Base-by-base conservation (phyloP, 176 grass and related monocot species). In the Avena atlantica region DNA sequence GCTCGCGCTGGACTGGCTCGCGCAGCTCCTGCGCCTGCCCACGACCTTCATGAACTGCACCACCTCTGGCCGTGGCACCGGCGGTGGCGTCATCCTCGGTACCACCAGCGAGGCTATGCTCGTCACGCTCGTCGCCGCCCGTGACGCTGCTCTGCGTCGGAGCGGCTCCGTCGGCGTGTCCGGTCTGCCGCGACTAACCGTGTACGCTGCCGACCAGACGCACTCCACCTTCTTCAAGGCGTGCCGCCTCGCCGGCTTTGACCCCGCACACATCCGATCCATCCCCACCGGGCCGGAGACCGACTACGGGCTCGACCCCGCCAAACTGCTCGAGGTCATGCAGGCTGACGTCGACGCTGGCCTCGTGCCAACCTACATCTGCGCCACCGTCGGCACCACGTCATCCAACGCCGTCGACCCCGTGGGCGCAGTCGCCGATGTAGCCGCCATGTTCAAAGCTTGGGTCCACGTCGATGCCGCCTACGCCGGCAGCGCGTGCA, bases 211-310 rank as follows among this genome's bases (percentile, higher is more conserved):
- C 12, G 71, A 74, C 21, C 71, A 74, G 6, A 74, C 71, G 1
- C 71, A 74, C 45, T 74, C 71, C 71, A 74, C 71, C 12, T 74
- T 74, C 71, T 74, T 74, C 45, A 74, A 51, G 71, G 71, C 71
- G 2, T 74, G 71, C 4, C 71, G 71, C 21, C 71, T 74, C n/a
- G 71, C 71, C 1, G 71, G 71, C 0, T 74, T 74, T 2, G 71
- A 74, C 45, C 71, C 71, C 0, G 71, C 71, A 0, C 48, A 74
- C 12, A 74, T 74, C 21, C 45, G 71, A 1, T 74, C 71, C 45
- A 51, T 74, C 71, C 71, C 71, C 13, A 74, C 71, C 20, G 71
- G 45, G 6, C 71, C 45, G 1, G 71, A 74, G 23, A 74, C 71
- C 6, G 12, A 74, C 21, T 74, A 74, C n/a, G 71, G 71, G n/a